phyloP scores from a whole-genome alignment of 768 basidiomycete species.

The Imleria badia region DNA sequence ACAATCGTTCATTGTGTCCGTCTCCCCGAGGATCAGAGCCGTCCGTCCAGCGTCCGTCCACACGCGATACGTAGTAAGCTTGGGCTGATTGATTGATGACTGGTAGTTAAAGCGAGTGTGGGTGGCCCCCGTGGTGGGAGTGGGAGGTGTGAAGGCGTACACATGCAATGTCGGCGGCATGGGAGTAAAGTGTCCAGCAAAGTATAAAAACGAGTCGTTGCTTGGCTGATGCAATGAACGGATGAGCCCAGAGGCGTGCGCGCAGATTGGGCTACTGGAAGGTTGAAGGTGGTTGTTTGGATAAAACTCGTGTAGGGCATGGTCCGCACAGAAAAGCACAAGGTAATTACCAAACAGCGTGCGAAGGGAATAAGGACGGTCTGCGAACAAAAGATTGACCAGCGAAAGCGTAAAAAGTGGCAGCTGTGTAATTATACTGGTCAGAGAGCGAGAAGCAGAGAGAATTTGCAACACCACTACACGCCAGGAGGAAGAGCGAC shows the following conservation, averaged over 20 bases:
- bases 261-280: conserved; percentile 21
- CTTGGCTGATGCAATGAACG: conserved; percentile 29
- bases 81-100: conserved; percentile 8
- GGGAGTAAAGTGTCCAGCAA: conserved; percentile 24
- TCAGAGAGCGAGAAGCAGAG: conserved; percentile 34
- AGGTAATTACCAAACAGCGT: conserved; percentile 31
- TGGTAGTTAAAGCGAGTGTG: conserved; percentile 24
- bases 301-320: conserved; percentile 14
- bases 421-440: conserved; percentile 28
- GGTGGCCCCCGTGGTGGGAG: conserved; percentile 4
- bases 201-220: conserved; percentile 18
- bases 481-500: conserved; percentile 29
- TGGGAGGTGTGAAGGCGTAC: conserved; percentile 3
- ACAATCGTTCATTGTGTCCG: conserved; percentile 26
- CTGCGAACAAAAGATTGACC: conserved; percentile 26
- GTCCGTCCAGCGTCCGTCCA: conserved; percentile 30
- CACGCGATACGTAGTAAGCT: conserved; percentile 23
- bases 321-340: conserved; percentile 25
- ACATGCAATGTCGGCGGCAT: conserved; percentile 15
- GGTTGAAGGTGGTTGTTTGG: conserved; percentile 15
- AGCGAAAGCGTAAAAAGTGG: conserved; percentile 25
- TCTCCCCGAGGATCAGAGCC: conserved; percentile 18
- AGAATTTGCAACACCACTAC: conserved; percentile 28
- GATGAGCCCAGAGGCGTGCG: conserved; percentile 16
- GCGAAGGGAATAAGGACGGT: conserved; percentile 25